A percentile compares a stretch with the other conserved stretches of the same genome.
phyloP scores from a whole-genome alignment of 1,284 basidiomycete species.

The Sphagnurus paluster region DNA sequence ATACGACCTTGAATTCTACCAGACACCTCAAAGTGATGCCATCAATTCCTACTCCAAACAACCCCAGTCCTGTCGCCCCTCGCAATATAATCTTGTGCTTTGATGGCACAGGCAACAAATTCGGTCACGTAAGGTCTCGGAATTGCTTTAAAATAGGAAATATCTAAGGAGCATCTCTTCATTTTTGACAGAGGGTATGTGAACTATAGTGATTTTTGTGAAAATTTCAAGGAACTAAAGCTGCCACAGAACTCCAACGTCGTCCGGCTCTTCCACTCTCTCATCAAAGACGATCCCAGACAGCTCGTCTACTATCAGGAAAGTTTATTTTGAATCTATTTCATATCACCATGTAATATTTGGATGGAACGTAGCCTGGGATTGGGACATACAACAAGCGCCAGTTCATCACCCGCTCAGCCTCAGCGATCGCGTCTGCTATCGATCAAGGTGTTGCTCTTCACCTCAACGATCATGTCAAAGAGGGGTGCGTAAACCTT shows the following conservation, averaged over 20 bases:
- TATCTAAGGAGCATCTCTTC: not conserved
- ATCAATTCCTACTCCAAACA: not conserved
- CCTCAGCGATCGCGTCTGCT: conserved; percentile 15
- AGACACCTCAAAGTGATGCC: not conserved
- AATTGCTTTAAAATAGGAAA: not conserved
- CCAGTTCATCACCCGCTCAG: conserved; percentile 18
- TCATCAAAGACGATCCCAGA: conserved; percentile 18
- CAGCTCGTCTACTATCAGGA: conserved; percentile 24
- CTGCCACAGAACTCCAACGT: conserved; percentile 20
- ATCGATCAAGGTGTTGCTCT: conserved; percentile 22
- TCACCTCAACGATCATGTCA: conserved; percentile 25
- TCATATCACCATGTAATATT: no score
- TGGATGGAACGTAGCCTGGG: conserved; percentile 14
- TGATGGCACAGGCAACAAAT: conserved; percentile 23
- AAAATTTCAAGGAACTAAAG: no score
- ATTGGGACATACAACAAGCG: conserved; percentile 23
- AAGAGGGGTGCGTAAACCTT: conserved; percentile 25
- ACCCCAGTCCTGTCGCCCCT: not conserved
- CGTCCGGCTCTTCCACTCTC: conserved; percentile 21
- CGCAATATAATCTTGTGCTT: conserved; percentile 21
- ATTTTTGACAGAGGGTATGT: conserved; percentile 5
- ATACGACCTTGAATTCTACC: no score
- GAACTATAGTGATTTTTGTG: not conserved
- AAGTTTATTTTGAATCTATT: not conserved
- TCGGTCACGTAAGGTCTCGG: conserved; percentile 15